phyloP scores from a whole-genome alignment of 441 rosid species.

The Arabidopsis hybrid region DNA sequence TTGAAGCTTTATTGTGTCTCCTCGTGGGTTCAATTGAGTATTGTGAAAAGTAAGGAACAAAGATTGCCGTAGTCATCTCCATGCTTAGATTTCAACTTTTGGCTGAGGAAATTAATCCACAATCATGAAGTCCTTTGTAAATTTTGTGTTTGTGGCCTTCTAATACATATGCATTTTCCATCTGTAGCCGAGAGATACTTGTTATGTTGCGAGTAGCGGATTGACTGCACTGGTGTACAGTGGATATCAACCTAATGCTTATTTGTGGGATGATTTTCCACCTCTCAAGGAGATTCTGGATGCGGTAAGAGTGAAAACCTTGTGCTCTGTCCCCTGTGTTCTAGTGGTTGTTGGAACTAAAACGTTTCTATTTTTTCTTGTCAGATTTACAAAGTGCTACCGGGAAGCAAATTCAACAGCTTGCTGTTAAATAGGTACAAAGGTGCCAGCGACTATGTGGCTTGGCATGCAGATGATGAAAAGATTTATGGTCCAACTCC shows the following conservation, averaged over 20 bases:
- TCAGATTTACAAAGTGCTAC: conserved; percentile 73
- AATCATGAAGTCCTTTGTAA: no score
- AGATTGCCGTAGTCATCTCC: not conserved
- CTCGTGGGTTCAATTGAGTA: not conserved
- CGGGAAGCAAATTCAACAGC: conserved; percentile 80
- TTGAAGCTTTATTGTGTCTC: not conserved
- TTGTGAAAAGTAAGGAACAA: conserved; percentile 1
- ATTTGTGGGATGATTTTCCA: conserved; percentile 70
- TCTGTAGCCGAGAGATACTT: conserved; percentile 18
- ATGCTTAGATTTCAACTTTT: not conserved
- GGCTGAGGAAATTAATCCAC: not conserved
- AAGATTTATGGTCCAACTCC: conserved; percentile 86
- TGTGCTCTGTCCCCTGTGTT: not conserved
- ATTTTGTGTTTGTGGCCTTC: not conserved
- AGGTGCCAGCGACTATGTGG: conserved; percentile 81
- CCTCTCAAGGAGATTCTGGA: conserved; percentile 49
- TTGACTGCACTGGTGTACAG: conserved; percentile 5
- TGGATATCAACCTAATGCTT: conserved; percentile 3
- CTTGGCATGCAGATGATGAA: conserved; percentile 96
- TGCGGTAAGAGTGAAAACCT: not conserved
- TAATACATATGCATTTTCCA: not conserved
- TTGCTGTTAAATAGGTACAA: conserved; percentile 74
- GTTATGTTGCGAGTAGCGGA: conserved; percentile 11
- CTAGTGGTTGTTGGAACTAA: conserved; percentile 12
- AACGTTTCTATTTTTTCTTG: conserved; percentile 17